These are phyloP conservation scores for Barnettozyma salicaria DNA, from an alignment of 805 yeast species.

Conservation along the genomic window DNA sequence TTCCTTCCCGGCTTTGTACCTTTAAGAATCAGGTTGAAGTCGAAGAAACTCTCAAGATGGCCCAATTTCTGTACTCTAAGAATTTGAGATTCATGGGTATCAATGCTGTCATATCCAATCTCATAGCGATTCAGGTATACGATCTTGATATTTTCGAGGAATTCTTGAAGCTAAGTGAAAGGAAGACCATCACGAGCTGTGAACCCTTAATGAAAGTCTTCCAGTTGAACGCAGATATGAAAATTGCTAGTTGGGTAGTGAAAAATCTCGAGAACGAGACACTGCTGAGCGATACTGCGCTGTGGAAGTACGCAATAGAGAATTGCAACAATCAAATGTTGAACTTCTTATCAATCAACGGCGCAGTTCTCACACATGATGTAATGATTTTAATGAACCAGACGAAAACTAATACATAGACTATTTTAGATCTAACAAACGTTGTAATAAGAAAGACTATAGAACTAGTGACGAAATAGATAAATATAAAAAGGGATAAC, in stretches of 20 bases:
- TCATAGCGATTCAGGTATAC: slow-evolving; percentile 5
- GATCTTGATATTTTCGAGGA: neutral
- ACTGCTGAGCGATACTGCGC: slow-evolving; percentile 14
- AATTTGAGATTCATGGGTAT: slow-evolving; percentile 11
- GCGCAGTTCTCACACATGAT: neutral
- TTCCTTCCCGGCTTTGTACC: slow-evolving; percentile 1
- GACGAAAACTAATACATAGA: too few relatives aligned
- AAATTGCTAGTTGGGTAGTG: slow-evolving; percentile 17
- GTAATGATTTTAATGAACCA: too few relatives aligned
- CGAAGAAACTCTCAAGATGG: neutral
- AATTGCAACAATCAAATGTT: slow-evolving; percentile 8
- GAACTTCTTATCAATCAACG: slow-evolving; percentile 11
- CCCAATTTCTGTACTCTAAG: slow-evolving; percentile 1
- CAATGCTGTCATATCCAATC: slow-evolving; percentile 6
- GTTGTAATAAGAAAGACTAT: neutral
- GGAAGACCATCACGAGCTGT: slow-evolving; percentile 3
- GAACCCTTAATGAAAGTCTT: slow-evolving; percentile 19
- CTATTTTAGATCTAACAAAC: too few relatives aligned
- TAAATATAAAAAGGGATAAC: slow-evolving; percentile 2
- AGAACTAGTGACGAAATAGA: neutral
- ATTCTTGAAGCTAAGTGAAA: slow-evolving; percentile 12
- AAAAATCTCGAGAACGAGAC: slow-evolving; percentile 6
- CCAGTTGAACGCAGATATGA: slow-evolving; percentile 3
- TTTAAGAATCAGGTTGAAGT: neutral
- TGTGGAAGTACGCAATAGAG: slow-evolving; percentile 18